Evolutionary conservation across 1,284 basidiomycete species (phyloP).

Genomic region (Ustilago tritici): DNA sequence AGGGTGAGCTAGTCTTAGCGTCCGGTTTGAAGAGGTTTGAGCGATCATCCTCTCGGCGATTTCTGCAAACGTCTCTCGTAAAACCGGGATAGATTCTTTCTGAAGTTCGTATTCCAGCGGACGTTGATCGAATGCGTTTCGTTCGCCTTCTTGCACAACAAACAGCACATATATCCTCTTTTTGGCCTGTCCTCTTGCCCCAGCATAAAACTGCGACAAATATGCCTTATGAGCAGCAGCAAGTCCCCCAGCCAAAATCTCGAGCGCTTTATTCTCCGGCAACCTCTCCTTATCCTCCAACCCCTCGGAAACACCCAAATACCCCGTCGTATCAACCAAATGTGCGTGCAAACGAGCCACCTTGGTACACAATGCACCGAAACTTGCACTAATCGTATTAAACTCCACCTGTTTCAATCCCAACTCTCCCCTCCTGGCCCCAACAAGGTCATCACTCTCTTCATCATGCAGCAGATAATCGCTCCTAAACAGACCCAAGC

Average conservation of each 20-base stretch:
- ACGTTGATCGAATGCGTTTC: slow-evolving; percentile 96
- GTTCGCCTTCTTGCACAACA: slow-evolving; percentile 87
- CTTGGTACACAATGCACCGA: slow-evolving; percentile 83
- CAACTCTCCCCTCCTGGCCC: slow-evolving; percentile 61
- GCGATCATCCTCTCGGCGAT: slow-evolving; percentile 29
- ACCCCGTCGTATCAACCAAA: slow-evolving; percentile 30
- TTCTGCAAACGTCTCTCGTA: slow-evolving; percentile 56
- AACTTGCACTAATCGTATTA: slow-evolving; percentile 94
- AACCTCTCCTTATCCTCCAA: slow-evolving; percentile 75
- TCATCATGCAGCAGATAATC: slow-evolving; percentile 89
- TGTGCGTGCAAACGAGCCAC: slow-evolving; percentile 79
- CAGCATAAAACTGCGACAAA: slow-evolving; percentile 63
- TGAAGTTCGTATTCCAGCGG: slow-evolving; percentile 88
- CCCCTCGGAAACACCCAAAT: slow-evolving; percentile 74
- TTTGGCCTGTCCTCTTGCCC: too few relatives aligned
- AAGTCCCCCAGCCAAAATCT: slow-evolving; percentile 80
- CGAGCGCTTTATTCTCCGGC: slow-evolving; percentile 80
- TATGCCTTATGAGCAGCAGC: slow-evolving; percentile 85
- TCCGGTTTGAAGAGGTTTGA: background rate
- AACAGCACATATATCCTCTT: slow-evolving; percentile 77
- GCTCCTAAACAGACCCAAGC: slow-evolving; percentile 92
- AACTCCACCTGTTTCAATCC: slow-evolving; percentile 95
- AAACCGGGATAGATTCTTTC: slow-evolving; percentile 70
- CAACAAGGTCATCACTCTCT: slow-evolving; percentile 11
- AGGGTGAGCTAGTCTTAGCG: slow-evolving; percentile 24